Conservation (phyloP, 257 asterid genomes). For the Nicotiana obtusifolia region DNA sequence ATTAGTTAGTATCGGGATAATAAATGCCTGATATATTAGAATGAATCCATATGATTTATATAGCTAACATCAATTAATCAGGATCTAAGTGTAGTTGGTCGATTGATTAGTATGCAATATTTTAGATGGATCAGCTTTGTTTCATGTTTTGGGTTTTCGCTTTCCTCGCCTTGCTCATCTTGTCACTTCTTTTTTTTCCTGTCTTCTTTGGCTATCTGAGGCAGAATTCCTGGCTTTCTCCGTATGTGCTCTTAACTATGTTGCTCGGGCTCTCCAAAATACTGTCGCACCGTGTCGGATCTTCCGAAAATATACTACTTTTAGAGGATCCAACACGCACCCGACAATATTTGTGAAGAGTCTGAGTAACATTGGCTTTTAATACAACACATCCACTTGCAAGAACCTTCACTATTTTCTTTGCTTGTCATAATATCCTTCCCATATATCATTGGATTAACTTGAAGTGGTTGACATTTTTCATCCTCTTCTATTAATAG, state of each 20-base stretch:
- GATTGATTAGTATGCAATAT: background rate
- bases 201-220: background rate
- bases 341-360: no score
- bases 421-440: background rate
- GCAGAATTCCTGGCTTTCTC: background rate
- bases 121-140: background rate
- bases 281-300: no score
- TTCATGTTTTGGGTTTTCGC: background rate
- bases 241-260: background rate
- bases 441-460: background rate
- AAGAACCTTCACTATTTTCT: background rate
- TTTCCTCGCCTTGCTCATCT: background rate
- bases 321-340: no score
- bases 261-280: no score
- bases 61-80: background rate
- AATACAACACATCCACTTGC: background rate
- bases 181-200: background rate
- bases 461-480: background rate
- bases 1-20: background rate
- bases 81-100: background rate
- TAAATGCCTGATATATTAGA: background rate
- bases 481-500: background rate
- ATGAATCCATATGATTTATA: background rate
- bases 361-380: no score
- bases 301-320: no score